Evolutionary conservation across 495 filamentous ascomycete species (phyloP), one percentile per base, ranked within the genome.

Genomic region (Penicillium goetzii): DNA sequence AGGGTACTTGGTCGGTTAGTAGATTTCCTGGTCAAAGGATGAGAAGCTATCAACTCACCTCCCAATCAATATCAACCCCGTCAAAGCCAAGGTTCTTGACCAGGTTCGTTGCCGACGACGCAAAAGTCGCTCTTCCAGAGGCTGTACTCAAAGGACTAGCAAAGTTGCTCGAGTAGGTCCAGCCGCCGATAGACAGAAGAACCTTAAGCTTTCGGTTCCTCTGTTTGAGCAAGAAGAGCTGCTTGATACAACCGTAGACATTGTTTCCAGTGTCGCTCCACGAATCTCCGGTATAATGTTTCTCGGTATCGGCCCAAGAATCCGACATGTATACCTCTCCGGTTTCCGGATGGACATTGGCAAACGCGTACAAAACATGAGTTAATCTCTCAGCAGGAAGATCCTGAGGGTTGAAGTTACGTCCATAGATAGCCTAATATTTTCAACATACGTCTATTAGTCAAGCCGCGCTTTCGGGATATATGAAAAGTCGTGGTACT

Each of bases 171-270:
- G 88, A 89, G 72, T 93, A 95, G 6, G 72, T 74, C 92, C 92
- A 96, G 26, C 92, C 92, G 55, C 92, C 92, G 34, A 80, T 73
- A 15, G 74, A 75, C 3, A 80, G 63, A 21, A 96, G 83, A 6
- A 93, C 82, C 74, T 96, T 96, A 47, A 97, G 79, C 61, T 92
- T 85, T 53, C 91, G 87, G 76, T 96, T 90, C 55, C 80, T 76
- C 64, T 88, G 86, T 81, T 96, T 96, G 40, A 92, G 85, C 5
- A 96, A 79, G 76, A 88, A 90, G 11, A 97, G 83, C 77, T 96
- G 92, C 80, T 96, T 97, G 30, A 93, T 70, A 74, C 89, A 93
- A 50, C 92, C 92, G 78, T 96, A 96, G 58, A 95, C 82, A 75
- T 96, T 95, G 53, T 82, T 89, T 23, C 89, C 84, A n/a, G 61